Base-by-base conservation (phyloP, 495 filamentous ascomycete genomes). In the Aspergillus conjunctus region DNA sequence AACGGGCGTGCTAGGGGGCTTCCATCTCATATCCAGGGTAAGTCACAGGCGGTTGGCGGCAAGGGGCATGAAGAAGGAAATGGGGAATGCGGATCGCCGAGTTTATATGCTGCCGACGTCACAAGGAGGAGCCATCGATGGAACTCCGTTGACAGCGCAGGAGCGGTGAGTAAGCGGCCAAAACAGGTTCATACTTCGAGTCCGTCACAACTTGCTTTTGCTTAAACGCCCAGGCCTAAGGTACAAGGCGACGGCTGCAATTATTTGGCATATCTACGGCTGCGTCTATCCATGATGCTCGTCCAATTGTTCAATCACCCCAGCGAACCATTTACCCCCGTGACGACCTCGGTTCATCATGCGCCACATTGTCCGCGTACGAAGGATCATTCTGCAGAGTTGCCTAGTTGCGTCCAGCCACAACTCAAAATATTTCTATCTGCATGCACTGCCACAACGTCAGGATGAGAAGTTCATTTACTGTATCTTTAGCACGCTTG, bases 161-260 rank as follows among this genome's bases (percentile, higher is more conserved):
- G 58, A 67, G 65, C 65, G 65, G 65, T 67, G 65, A 62, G 65
- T 45, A 48, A 31, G 39, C 45, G 54, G 50, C 52, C 49, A 58
- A 46, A 54, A 34, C 30, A 30, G 20, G 31, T 33, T 30, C 30
- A 26, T 26, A 26, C 26, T 26, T 26, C 26, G 26, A 26, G 26
- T 2, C 2, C 5, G 26, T 26, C 26, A 5, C 26, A 26, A 5
- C 26, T 26, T 26, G 26, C 26, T 26, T n/a, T 26, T 26, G 26
- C 26, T 26, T 2, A 26, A n/a, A n/a, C n/a, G n/a, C n/a, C n/a
- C n/a, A n/a, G n/a, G n/a, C n/a, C n/a, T 5, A 26, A 26, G 26
- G 5, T 26, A 26, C 26, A 26, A 26, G 26, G 26, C 26, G 2
- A 26, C 26, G 26, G 2, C 5, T 26, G 26, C 26, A 26, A 26